phyloP scores from a whole-genome alignment of 371 early-diverging fungal genomes.

The Haplosporangium sp. region DNA sequence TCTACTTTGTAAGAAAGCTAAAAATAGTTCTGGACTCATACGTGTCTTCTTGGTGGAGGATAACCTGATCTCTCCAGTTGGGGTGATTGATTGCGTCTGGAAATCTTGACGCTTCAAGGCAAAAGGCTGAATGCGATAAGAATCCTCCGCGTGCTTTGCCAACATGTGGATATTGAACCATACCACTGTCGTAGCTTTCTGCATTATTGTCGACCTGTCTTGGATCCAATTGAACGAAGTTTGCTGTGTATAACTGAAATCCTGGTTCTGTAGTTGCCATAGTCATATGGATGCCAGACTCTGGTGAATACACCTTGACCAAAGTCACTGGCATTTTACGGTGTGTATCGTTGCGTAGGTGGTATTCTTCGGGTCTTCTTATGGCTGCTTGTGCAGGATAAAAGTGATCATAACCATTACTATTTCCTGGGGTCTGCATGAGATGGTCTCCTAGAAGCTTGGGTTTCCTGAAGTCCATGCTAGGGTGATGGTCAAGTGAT shows the following conservation, averaged over 20 bases:
- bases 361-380: neutral
- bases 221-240: slow-evolving; percentile 62
- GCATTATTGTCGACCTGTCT: slow-evolving; percentile 56
- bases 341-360: slow-evolving; percentile 55
- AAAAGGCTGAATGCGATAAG: slow-evolving; percentile 67
- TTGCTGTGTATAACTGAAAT: slow-evolving; percentile 83
- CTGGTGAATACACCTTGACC: slow-evolving; percentile 63
- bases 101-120: slow-evolving; percentile 75
- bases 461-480: slow-evolving; percentile 70
- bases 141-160: slow-evolving; percentile 46
- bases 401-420: slow-evolving; percentile 74
- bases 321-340: slow-evolving; percentile 62
- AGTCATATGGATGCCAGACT: slow-evolving; percentile 71
- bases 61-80: slow-evolving; percentile 61
- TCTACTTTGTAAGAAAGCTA: slow-evolving; percentile 53
- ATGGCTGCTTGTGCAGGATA: slow-evolving; percentile 56
- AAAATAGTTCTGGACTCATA: slow-evolving; percentile 64
- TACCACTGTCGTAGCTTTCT: neutral
- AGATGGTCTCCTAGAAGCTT: slow-evolving; percentile 61
- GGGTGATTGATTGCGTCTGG: slow-evolving; percentile 79
- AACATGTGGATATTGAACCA: slow-evolving; percentile 3
- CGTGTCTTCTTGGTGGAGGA: slow-evolving; percentile 62
- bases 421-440: slow-evolving; percentile 51
- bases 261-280: slow-evolving; percentile 76
- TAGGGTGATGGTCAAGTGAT: slow-evolving; percentile 55